Conservation (phyloP, 495 filamentous ascomycete species). For the Tuber indicum region DNA sequence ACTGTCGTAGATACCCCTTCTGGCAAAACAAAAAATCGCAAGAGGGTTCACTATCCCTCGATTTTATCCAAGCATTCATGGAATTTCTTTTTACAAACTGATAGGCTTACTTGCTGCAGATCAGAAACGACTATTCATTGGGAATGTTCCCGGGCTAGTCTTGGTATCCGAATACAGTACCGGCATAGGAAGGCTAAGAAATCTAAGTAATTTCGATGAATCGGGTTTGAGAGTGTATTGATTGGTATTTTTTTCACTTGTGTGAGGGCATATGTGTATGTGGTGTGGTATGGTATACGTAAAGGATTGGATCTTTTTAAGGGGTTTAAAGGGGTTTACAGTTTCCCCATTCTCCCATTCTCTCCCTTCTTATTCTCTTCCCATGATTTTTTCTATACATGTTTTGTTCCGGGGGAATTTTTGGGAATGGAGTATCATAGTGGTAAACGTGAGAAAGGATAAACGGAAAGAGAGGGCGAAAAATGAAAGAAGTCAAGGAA, state of each 20-base stretch:
- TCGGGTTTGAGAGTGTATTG: neutral
- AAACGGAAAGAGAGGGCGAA: neutral
- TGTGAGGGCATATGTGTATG: neutral
- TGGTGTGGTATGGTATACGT: neutral
- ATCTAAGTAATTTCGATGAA: neutral
- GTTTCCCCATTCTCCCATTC: neutral
- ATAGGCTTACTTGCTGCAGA: too few relatives aligned
- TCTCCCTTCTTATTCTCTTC: neutral
- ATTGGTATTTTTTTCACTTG: neutral
- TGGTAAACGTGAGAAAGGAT: neutral
- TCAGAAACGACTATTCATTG: too few relatives aligned
- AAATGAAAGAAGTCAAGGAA: neutral
- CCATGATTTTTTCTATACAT: neutral
- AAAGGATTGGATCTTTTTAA: neutral
- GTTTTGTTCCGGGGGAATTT: neutral
- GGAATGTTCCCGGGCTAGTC: too few relatives aligned
- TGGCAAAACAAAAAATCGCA: too few relatives aligned
- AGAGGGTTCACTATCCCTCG: too few relatives aligned
- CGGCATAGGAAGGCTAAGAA: neutral
- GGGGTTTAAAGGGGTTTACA: neutral
- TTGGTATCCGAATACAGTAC: neutral
- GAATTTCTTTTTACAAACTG: too few relatives aligned
- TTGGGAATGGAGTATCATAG: neutral
- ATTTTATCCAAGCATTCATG: too few relatives aligned
- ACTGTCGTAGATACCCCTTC: too few relatives aligned